These are phyloP conservation scores for Calonectria naviculata DNA, from an alignment of 2,329 filamentous ascomycete species.

Conservation along the genomic window DNA sequence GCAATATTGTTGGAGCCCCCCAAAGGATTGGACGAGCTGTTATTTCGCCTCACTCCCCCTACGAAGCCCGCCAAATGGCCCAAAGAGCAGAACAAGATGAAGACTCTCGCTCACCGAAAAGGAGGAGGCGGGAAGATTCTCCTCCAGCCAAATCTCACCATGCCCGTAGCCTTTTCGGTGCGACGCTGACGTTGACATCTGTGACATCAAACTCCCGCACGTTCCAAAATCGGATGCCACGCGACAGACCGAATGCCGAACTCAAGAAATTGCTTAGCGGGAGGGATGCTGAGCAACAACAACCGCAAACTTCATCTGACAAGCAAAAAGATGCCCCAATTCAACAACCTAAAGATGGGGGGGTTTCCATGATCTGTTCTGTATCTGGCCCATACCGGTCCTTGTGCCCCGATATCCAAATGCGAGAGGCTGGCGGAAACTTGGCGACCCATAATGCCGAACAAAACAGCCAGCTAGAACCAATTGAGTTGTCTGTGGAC, in stretches of 20 bases:
- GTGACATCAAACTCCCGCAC: conserved; percentile 26
- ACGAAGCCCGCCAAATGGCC: conserved; percentile 43
- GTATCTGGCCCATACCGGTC: too few species aligned
- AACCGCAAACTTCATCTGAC: neutral
- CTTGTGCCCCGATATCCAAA: neutral
- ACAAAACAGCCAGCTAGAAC: neutral
- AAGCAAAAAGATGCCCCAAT: neutral
- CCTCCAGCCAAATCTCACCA: conserved; percentile 48
- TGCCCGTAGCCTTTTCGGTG: conserved; percentile 49
- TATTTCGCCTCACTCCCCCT: conserved; percentile 48
- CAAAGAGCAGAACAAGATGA: conserved; percentile 26
- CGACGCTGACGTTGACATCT: conserved; percentile 45
- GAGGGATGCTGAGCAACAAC: neutral
- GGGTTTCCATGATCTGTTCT: neutral
- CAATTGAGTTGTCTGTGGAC: neutral
- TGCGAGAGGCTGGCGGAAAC: too few species aligned
- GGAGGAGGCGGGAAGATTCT: conserved; percentile 41
- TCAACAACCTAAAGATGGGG: neutral
- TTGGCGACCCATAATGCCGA: too few species aligned
- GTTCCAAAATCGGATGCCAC: conserved; percentile 28
- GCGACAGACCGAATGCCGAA: conserved; percentile 32
- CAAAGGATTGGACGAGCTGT: conserved; percentile 46
- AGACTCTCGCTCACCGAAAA: conserved; percentile 40
- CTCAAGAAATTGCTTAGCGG: neutral
- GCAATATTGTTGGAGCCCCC: conserved; percentile 43